Conservation (phyloP, 1,284 basidiomycete genomes). For the Veloporphyrellus conicus region DNA sequence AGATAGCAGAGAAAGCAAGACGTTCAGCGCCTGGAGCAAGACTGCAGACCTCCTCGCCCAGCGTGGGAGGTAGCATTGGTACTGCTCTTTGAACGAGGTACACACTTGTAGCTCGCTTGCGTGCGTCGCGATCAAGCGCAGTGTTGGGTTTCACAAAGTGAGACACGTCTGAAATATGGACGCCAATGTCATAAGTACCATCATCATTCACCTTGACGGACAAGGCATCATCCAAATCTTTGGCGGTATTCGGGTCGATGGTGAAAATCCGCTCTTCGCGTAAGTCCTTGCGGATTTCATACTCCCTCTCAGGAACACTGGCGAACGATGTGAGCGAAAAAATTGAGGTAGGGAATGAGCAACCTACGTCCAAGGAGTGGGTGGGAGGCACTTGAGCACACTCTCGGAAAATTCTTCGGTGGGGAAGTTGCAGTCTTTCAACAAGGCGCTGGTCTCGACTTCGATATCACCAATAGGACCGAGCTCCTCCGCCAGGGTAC, state of each 20-base stretch:
- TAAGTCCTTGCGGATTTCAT: constrained; percentile 83
- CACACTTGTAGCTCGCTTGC: constrained; percentile 94
- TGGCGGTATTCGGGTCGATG: constrained; percentile 86
- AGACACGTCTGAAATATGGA: constrained; percentile 95
- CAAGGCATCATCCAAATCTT: constrained; percentile 92
- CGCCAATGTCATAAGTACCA: constrained; percentile 85
- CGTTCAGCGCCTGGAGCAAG: constrained; percentile 84
- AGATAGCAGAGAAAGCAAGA: constrained; percentile 83
- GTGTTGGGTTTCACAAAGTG: constrained; percentile 96
- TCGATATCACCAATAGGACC: constrained; percentile 98
- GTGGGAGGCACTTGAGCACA: constrained; percentile 94
- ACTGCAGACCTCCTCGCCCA: constrained; percentile 92
- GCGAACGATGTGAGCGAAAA: constrained; percentile 9
- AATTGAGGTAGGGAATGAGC: not conserved
- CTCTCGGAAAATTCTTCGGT: constrained; percentile 90
- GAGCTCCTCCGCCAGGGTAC: constrained; percentile 95
- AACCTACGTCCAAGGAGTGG: constrained; percentile 86
- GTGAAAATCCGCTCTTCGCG: constrained; percentile 85
- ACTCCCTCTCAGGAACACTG: constrained; percentile 88
- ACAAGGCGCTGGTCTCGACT: constrained; percentile 93
- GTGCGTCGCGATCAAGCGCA: constrained; percentile 93
- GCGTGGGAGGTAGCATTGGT: constrained; percentile 90
- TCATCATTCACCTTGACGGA: constrained; percentile 87
- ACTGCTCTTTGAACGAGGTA: constrained; percentile 94
- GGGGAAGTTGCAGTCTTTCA: constrained; percentile 98